A percentile compares a stretch with the other conserved stretches of the same genome.
Conservation (phyloP, 805 yeast species). For the Priceomyces medius region DNA sequence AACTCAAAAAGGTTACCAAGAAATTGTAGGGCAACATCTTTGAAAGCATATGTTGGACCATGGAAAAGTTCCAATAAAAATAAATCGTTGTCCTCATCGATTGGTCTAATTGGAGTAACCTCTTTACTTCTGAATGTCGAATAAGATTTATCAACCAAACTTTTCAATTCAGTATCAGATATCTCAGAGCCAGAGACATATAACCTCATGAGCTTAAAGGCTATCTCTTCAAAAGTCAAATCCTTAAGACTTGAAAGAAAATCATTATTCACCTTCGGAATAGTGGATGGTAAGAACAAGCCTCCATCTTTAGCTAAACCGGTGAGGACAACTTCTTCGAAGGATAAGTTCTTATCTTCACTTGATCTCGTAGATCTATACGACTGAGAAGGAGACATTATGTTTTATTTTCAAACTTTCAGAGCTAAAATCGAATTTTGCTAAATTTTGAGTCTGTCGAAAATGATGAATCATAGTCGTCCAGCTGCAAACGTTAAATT, state of each 20-base stretch:
- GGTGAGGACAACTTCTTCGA: slow-evolving; percentile 79
- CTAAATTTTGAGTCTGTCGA: neutral
- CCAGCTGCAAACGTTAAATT: slow-evolving; percentile 1
- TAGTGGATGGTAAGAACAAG: slow-evolving; percentile 79
- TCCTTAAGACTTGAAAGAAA: slow-evolving; percentile 68
- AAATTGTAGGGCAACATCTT: slow-evolving; percentile 97
- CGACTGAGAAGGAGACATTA: slow-evolving; percentile 44
- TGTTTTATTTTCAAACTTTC: neutral
- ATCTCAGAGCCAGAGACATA: slow-evolving; percentile 77
- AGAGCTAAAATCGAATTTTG: neutral
- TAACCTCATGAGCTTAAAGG: slow-evolving; percentile 78
- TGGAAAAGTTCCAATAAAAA: slow-evolving; percentile 91
- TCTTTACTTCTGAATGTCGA: slow-evolving; percentile 84
- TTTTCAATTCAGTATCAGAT: slow-evolving; percentile 62
- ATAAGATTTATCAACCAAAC: slow-evolving; percentile 69
- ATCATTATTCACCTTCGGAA: slow-evolving; percentile 64
- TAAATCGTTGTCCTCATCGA: slow-evolving; percentile 56
- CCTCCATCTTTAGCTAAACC: slow-evolving; percentile 99
- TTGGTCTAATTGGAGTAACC: slow-evolving; percentile 81
- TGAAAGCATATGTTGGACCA: slow-evolving; percentile 99
- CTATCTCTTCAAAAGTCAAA: slow-evolving; percentile 79
- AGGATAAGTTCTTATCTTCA: slow-evolving; percentile 51
- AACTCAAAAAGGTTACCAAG: slow-evolving; percentile 96
- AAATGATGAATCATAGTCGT: slow-evolving; percentile 2
- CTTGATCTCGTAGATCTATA: slow-evolving; percentile 82